Evolutionary conservation across 495 filamentous ascomycete genomes (phyloP).

Genomic region (Polyplosphaeria fusca): DNA sequence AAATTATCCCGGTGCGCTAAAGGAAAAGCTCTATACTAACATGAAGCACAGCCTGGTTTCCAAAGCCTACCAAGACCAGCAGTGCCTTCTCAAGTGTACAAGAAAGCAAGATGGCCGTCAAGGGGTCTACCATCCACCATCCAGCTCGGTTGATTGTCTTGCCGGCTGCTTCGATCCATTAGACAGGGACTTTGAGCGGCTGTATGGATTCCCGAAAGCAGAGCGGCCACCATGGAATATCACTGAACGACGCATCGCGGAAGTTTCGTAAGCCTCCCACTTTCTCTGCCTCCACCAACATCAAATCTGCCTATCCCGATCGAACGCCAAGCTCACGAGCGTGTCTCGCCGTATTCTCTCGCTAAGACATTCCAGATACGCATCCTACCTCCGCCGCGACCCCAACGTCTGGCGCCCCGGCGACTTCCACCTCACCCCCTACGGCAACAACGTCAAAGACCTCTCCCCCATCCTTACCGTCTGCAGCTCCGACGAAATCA

Average conservation of each 20-base stretch:
- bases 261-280: not conserved
- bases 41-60: not conserved
- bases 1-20: not conserved
- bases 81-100: not conserved
- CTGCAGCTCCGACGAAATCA: not conserved
- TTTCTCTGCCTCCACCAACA: too few species aligned
- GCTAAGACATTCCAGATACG: too few species aligned
- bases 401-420: too few species aligned
- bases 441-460: not conserved
- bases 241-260: not conserved
- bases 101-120: too few species aligned
- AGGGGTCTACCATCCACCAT: too few species aligned
- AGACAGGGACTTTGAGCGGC: not conserved
- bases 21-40: not conserved
- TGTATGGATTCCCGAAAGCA: not conserved
- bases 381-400: too few species aligned
- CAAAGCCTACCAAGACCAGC: not conserved
- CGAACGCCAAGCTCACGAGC: too few species aligned
- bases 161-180: not conserved
- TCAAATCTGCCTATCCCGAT: not conserved
- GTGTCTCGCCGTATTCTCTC: too few species aligned
- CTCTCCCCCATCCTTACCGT: not conserved
- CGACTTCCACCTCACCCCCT: not conserved
- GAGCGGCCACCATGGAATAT: not conserved
- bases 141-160: not conserved